phyloP scores from a whole-genome alignment of 371 early-diverging fungal genomes.

The Cokeromyces recurvatus region DNA sequence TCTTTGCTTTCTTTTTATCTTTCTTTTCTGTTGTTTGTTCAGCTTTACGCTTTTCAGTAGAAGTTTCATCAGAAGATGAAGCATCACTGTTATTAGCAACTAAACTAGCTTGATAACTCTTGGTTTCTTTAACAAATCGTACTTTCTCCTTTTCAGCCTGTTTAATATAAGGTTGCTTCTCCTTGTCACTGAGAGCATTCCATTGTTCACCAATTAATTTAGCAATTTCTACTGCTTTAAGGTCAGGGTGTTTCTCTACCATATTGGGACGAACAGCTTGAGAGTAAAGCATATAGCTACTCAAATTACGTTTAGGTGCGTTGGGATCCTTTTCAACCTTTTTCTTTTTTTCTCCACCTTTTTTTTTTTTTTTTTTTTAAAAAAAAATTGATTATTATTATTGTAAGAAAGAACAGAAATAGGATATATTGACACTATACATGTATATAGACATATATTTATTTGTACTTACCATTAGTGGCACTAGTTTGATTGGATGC shows the following conservation, averaged over 20 bases:
- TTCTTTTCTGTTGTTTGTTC: background rate
- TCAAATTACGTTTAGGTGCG: slow-evolving; percentile 77
- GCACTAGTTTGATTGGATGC: background rate
- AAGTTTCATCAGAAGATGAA: too few species aligned
- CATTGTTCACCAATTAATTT: slow-evolving; percentile 77
- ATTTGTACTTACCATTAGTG: too few species aligned
- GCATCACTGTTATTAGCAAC: background rate
- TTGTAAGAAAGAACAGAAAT: too few species aligned
- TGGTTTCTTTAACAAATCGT: slow-evolving; percentile 11
- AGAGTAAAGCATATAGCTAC: slow-evolving; percentile 77
- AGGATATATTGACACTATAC: too few species aligned
- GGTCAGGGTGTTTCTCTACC: slow-evolving; percentile 64
- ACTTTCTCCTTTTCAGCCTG: slow-evolving; percentile 17
- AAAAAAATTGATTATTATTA: too few species aligned
- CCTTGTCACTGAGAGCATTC: slow-evolving; percentile 59
- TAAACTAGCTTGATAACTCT: slow-evolving; percentile 6
- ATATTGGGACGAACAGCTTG: slow-evolving; percentile 64
- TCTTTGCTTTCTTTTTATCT: slow-evolving; percentile 1
- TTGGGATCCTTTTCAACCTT: slow-evolving; percentile 59
- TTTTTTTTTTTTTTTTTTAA: too few species aligned
- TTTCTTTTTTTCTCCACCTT: too few species aligned
- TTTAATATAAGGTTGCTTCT: slow-evolving; percentile 37
- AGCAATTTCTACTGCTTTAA: slow-evolving; percentile 46
- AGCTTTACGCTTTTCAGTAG: background rate
- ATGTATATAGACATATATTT: too few species aligned